Base-by-base conservation (phyloP, 495 filamentous ascomycete genomes). In the Penicillium fimorum region DNA sequence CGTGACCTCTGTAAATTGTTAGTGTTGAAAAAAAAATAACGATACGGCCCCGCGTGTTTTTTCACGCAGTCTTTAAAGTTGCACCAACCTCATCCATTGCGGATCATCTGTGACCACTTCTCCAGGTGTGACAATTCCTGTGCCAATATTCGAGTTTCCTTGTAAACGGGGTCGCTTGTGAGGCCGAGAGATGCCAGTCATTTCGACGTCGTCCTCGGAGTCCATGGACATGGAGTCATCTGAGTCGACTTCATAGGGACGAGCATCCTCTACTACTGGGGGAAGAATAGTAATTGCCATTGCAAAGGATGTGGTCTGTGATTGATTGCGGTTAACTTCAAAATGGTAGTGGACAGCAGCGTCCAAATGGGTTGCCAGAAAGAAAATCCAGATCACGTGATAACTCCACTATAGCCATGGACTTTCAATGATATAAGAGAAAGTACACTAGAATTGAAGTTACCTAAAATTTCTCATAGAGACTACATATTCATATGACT, bases 21-120 rank as follows among this genome's bases (percentile, higher is more conserved):
- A 68, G 58, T 30, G 40, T 55, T 27, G 42, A 29, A 12, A 27
- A 50, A 37, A 30, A 32, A 55, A 42, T 45, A 25, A 51, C 43
- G 48, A 43, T 33, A 17, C 25, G 17, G 46, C 43, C 30, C 42
- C 54, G 44, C 35, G 30, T 38, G n/a, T 38, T 3, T 37, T 38
- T 38, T 38, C n/a, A 55, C 56, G 52, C 47, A 15, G 29, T 13
- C 8, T 44, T 20, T 4, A 43, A 18, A 2, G 4, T 18, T 13
- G 57, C 4, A 72, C 78, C 50, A 72, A 89, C 84, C 91, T 84
- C 91, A 98, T 98, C 92, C 92, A 97, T 79, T 97, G 93, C 7
- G 92, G 87, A 72, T 96, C 91, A 61, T 83, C 78, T 22, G 94
- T 97, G 42, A 98, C 87, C 43, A 84, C 74, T 70, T 96, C 89